These are phyloP conservation scores for Penicillium waksmanii DNA, from an alignment of 495 filamentous ascomycete genomes.

Conservation along the genomic window DNA sequence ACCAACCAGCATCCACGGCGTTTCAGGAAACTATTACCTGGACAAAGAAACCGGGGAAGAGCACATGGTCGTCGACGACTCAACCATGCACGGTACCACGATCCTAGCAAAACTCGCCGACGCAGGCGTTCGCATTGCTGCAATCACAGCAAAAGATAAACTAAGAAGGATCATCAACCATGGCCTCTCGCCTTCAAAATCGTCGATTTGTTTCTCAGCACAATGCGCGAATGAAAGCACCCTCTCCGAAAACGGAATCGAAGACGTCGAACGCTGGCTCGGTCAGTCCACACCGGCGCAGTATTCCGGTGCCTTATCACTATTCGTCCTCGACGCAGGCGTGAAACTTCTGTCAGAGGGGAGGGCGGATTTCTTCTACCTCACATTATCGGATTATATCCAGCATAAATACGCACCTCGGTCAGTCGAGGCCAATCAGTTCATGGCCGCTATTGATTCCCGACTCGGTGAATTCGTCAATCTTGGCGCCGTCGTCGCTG, in stretches of 20 bases:
- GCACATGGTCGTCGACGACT: constrained; percentile 3
- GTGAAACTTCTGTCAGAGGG: not conserved
- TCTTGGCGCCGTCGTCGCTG: constrained; percentile 2
- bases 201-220: not conserved
- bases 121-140: not conserved
- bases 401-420: constrained; percentile 1
- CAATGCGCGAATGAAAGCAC: not conserved
- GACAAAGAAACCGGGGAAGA: constrained; percentile 5
- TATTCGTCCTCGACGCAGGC: not conserved
- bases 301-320: not conserved
- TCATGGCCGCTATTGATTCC: not conserved
- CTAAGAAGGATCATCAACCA: not conserved
- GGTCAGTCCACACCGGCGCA: not conserved
- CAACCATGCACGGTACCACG: not conserved
- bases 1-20: constrained; percentile 1
- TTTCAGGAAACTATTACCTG: constrained; percentile 1
- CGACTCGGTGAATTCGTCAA: not conserved
- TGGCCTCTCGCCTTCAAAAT: not conserved
- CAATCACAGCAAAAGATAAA: constrained; percentile 4
- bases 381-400: constrained; percentile 1
- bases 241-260: not conserved
- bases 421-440: not conserved
- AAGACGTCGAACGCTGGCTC: not conserved
- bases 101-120: constrained; percentile 2
- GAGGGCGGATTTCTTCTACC: not conserved